Conservation (phyloP, 331 rosid genomes). For the Phaseolus coccineus region DNA sequence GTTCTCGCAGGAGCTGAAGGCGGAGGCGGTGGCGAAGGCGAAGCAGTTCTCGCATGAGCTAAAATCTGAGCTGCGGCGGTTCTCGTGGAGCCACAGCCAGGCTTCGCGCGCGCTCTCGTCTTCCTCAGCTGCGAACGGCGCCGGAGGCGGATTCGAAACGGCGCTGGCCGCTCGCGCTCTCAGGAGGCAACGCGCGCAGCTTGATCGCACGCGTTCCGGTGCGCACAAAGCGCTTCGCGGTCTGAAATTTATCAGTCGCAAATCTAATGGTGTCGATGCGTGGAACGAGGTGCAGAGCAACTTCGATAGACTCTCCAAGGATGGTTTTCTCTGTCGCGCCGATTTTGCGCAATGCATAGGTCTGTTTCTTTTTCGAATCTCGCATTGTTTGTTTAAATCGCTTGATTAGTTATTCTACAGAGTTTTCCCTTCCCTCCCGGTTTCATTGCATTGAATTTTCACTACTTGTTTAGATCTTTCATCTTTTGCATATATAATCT, state of each 20-base stretch:
- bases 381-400: constrained; percentile 29
- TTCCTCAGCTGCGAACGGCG: constrained; percentile 46
- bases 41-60: constrained; percentile 91
- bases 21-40: constrained; percentile 94
- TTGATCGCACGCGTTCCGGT: constrained; percentile 86
- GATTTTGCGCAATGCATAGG: constrained; percentile 99
- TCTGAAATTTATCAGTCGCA: constrained; percentile 75
- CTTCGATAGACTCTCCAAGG: constrained; percentile 70
- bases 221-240: constrained; percentile 91
- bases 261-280: constrained; percentile 72
- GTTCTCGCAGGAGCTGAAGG: constrained; percentile 90
- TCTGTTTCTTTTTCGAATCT: constrained; percentile 34
- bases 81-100: constrained; percentile 87
- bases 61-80: constrained; percentile 70
- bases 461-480: constrained; percentile 34
- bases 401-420: background rate
- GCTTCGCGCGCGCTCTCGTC: constrained; percentile 57
- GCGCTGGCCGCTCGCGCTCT: constrained; percentile 85
- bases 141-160: constrained; percentile 62
- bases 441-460: constrained; percentile 13
- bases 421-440: background rate
- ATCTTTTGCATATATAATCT: background rate
- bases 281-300: constrained; percentile 82
- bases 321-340: constrained; percentile 76
- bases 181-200: constrained; percentile 88